Evolutionary conservation across 164 flowering plant species (phyloP).

Genomic region (Vitis amurensis): DNA sequence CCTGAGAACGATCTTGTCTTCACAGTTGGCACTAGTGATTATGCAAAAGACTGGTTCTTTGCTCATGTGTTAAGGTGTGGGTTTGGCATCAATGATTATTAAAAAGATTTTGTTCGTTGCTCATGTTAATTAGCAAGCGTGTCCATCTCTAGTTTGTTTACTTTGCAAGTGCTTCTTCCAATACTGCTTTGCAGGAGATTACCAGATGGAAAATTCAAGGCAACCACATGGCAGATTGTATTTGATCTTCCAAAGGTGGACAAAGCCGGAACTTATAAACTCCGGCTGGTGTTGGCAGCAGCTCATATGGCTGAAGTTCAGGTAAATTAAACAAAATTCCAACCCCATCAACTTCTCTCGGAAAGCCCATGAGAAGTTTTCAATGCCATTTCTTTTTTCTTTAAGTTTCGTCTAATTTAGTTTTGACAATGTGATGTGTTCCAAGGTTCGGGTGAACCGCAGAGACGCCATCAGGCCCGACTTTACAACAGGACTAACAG

Average conservation of each 20-base stretch:
- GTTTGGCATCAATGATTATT: too few species aligned
- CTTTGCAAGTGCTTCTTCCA: too few species aligned
- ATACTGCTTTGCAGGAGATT: too few species aligned
- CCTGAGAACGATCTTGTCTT: conserved; percentile 46
- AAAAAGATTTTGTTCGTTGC: too few species aligned
- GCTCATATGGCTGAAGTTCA: conserved; percentile 25
- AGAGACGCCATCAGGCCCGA: conserved; percentile 11
- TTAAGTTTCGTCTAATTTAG: too few species aligned
- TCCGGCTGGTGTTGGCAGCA: conserved; percentile 31
- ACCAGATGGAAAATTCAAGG: too few species aligned
- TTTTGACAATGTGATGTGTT: too few species aligned
- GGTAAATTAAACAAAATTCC: conserved; percentile 10
- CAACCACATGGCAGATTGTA: conserved; percentile 26
- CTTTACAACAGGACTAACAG: conserved; percentile 32
- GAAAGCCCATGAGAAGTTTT: neutral
- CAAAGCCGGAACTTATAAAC: conserved; percentile 9
- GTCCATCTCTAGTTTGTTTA: too few species aligned
- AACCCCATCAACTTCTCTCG: too few species aligned
- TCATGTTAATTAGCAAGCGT: too few species aligned
- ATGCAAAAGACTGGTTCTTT: conserved; percentile 53
- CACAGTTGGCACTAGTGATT: conserved; percentile 46
- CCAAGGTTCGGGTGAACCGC: conserved; percentile 33
- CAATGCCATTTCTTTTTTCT: neutral
- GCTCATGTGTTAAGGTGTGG: conserved; percentile 52
- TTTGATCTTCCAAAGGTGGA: conserved; percentile 7